A percentile compares a stretch with the other conserved stretches of the same genome.
Conservation (phyloP, 106 monocot genomes). For the Chionographis japonica region DNA sequence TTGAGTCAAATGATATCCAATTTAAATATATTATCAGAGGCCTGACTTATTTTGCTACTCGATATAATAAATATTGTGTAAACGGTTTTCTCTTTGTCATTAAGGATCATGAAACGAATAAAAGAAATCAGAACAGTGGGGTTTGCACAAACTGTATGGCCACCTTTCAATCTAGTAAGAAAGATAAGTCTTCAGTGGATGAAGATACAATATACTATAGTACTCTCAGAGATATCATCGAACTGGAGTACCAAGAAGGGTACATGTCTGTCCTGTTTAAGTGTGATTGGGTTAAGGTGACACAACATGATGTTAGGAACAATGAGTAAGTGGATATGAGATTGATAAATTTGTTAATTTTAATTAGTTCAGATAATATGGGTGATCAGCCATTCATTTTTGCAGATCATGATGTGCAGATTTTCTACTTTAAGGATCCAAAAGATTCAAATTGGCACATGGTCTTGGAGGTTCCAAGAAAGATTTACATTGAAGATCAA, state of each 20-base stretch:
- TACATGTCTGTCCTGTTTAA: background rate
- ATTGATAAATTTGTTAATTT: no score
- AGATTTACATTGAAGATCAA: no score
- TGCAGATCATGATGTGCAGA: background rate
- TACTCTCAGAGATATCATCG: background rate
- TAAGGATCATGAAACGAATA: background rate
- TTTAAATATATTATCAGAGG: no score
- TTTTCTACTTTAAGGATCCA: background rate
- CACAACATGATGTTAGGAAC: background rate
- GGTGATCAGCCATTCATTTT: no score
- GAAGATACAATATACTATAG: background rate
- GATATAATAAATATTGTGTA: no score
- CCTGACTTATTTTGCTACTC: no score
- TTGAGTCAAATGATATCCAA: no score
- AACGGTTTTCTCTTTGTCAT: no score
- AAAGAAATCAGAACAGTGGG: background rate
- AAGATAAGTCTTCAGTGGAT: background rate
- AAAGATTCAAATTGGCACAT: no score
- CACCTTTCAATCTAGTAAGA: background rate
- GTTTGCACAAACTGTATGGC: background rate
- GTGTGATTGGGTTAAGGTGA: background rate
- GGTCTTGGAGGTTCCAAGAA: no score
- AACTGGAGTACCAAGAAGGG: background rate
- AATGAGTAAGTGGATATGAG: background rate
- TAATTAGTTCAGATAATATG: no score